These are phyloP conservation scores for Aspergillus tamarii DNA, from an alignment of 2,329 filamentous ascomycete species.

Conservation along the genomic window DNA sequence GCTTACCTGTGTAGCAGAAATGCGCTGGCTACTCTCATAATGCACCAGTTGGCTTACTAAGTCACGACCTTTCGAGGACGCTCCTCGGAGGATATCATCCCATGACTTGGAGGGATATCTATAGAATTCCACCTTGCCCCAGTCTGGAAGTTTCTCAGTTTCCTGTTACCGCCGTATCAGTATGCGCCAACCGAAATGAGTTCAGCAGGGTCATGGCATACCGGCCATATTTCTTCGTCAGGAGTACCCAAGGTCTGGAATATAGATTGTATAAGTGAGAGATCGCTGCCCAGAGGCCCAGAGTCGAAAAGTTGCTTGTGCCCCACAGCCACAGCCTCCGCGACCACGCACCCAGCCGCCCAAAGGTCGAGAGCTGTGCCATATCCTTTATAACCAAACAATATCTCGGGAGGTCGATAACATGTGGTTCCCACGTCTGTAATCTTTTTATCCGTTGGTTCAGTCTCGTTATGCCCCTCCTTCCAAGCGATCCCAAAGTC, in stretches of 20 bases:
- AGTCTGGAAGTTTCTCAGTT: conserved; percentile 69
- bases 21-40: conserved; percentile 70
- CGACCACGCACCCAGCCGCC: conserved; percentile 81
- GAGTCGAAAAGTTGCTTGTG: conserved; percentile 76
- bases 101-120: conserved; percentile 70
- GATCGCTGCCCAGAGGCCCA: conserved; percentile 86
- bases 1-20: conserved; percentile 66
- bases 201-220: conserved; percentile 39
- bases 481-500: conserved; percentile 96
- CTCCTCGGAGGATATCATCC: conserved; percentile 68
- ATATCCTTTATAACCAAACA: conserved; percentile 83
- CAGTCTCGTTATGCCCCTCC: conserved; percentile 59
- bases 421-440: conserved; percentile 91
- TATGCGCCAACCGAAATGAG: neutral
- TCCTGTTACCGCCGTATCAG: conserved; percentile 30
- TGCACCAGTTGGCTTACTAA: conserved; percentile 70
- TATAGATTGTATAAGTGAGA: conserved; percentile 87
- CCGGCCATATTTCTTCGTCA: conserved; percentile 78
- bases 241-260: conserved; percentile 92
- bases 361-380: conserved; percentile 79
- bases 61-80: conserved; percentile 62
- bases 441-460: conserved; percentile 71
- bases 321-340: conserved; percentile 67
- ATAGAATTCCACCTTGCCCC: conserved; percentile 81
- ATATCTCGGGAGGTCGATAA: conserved; percentile 85